Conservation (phyloP, 2,329 filamentous ascomycete genomes). For the Colletotrichum filicis region DNA sequence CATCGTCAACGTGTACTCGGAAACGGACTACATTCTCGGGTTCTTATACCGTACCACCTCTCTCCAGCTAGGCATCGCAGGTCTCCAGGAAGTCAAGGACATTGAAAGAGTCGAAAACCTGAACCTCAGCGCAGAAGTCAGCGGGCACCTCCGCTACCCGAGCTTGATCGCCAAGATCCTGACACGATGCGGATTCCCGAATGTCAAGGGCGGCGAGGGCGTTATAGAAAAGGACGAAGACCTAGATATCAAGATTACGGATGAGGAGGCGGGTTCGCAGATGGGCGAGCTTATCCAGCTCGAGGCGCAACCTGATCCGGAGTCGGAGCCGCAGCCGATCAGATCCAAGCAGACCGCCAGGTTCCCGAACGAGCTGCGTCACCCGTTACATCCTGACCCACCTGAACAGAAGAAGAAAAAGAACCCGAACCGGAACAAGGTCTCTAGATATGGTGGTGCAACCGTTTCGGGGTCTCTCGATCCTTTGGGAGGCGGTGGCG, state of each 20-base stretch:
- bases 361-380: constrained; percentile 31
- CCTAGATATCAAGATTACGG: constrained; percentile 42
- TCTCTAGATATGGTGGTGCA: constrained; percentile 11
- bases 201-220: constrained; percentile 54
- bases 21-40: constrained; percentile 87
- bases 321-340: constrained; percentile 33
- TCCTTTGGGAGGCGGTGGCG: constrained; percentile 6
- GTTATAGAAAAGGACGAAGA: constrained; percentile 62
- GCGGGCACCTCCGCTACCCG: constrained; percentile 64
- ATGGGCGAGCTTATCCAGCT: constrained; percentile 55
- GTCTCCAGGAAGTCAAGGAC: constrained; percentile 77
- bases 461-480: constrained; percentile 7
- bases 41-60: constrained; percentile 89
- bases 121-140: constrained; percentile 63
- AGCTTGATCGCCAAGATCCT: constrained; percentile 63
- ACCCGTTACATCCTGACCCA: constrained; percentile 25
- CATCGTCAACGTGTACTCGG: constrained; percentile 88
- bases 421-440: constrained; percentile 16
- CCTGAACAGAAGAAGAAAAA: constrained; percentile 25
- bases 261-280: constrained; percentile 42
- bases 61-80: constrained; percentile 85
- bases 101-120: constrained; percentile 73
- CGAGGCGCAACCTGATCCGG: constrained; percentile 44
- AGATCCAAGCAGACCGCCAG: constrained; percentile 32
- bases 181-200: constrained; percentile 61